These are phyloP conservation scores for Cyanodermella asteris DNA, from an alignment of 2,329 filamentous ascomycete species.

Conservation along the genomic window DNA sequence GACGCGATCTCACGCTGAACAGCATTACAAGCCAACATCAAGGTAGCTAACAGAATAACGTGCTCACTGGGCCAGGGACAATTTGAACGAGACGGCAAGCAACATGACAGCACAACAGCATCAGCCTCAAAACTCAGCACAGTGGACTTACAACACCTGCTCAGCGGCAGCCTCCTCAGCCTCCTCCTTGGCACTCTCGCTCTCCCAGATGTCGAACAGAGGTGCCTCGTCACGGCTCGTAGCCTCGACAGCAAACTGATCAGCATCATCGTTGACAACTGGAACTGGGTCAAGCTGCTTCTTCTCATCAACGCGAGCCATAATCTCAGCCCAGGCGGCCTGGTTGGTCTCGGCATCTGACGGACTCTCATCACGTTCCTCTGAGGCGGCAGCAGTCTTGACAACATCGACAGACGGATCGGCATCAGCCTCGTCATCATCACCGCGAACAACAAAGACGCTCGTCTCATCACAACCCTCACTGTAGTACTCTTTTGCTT, in stretches of 20 bases:
- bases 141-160: too few relatives aligned
- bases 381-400: not conserved
- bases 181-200: conserved; percentile 35
- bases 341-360: not conserved
- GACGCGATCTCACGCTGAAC: too few relatives aligned
- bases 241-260: conserved; percentile 31
- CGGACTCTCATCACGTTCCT: not conserved
- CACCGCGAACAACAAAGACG: conserved; percentile 32
- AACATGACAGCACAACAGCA: too few relatives aligned
- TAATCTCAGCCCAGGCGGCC: conserved; percentile 13
- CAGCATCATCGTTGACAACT: conserved; percentile 22
- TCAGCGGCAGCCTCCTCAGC: conserved; percentile 1
- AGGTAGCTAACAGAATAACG: too few relatives aligned
- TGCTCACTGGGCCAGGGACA: too few relatives aligned
- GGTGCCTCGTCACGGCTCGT: conserved; percentile 22
- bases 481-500: conserved; percentile 44
- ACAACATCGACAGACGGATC: conserved; percentile 15
- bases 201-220: conserved; percentile 48
- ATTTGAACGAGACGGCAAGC: too few relatives aligned
- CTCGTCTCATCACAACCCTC: conserved; percentile 41
- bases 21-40: too few relatives aligned
- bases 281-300: conserved; percentile 3
- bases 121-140: too few relatives aligned
- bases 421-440: conserved; percentile 7
- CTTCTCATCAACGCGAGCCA: conserved; percentile 7